A percentile compares a stretch with the other conserved stretches of the same genome.
These are phyloP conservation scores for Podila verticillata DNA, from an alignment of 192 early-diverging fungal species.

Conservation along the genomic window DNA sequence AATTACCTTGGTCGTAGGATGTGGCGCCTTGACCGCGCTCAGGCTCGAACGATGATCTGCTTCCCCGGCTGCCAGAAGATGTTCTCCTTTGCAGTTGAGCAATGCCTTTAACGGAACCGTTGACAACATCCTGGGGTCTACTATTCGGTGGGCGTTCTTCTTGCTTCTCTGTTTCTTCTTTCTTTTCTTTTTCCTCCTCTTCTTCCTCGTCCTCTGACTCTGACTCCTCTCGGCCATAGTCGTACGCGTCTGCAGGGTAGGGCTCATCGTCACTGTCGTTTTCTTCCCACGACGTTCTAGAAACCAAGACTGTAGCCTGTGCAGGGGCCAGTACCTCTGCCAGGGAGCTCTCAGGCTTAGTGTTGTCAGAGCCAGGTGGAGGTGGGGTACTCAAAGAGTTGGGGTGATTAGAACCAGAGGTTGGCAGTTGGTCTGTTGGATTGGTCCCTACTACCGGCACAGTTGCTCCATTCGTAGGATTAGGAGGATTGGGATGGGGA, in stretches of 20 bases:
- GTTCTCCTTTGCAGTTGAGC: too few relatives aligned
- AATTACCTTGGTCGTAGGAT: constrained; percentile 19
- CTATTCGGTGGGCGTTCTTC: not conserved
- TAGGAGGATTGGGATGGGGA: too few relatives aligned
- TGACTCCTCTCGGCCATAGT: constrained; percentile 14
- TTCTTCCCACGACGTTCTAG: constrained; percentile 40
- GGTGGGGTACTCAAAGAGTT: not conserved
- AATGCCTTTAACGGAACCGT: not conserved
- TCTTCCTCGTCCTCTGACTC: constrained; percentile 10
- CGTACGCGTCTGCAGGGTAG: constrained; percentile 24
- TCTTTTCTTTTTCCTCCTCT: constrained; percentile 9
- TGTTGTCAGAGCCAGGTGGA: not conserved
- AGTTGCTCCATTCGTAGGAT: too few relatives aligned
- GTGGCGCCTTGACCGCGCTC: not conserved
- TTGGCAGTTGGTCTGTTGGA: not conserved
- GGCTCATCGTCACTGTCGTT: constrained; percentile 37
- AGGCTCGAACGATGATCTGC: not conserved
- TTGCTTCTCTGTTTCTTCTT: not conserved
- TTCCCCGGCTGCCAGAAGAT: too few relatives aligned
- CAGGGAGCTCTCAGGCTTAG: not conserved
- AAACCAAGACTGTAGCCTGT: too few relatives aligned
- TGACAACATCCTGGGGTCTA: not conserved
- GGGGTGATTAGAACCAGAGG: not conserved
- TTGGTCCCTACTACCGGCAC: not conserved
- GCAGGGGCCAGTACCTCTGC: not conserved